These are phyloP conservation scores for Mycena vulgaris DNA, from an alignment of 768 basidiomycete genomes.

Conservation along the genomic window DNA sequence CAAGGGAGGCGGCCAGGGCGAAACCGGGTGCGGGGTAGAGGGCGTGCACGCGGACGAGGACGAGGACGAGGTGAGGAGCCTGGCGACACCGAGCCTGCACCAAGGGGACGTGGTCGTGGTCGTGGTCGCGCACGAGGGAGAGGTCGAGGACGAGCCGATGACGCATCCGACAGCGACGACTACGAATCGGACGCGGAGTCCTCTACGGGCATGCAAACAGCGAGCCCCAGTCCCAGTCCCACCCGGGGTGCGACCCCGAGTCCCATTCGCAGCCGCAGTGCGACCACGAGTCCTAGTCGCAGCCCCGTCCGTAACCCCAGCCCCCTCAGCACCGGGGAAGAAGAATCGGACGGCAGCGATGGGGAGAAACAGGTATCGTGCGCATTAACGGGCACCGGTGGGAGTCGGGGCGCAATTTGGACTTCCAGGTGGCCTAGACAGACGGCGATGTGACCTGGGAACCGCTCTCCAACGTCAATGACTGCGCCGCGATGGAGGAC, in stretches of 20 bases:
- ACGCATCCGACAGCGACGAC: neutral
- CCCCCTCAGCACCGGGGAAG: neutral
- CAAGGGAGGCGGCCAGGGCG: too few relatives aligned
- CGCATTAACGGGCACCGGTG: constrained; percentile 14
- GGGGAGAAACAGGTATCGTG: neutral
- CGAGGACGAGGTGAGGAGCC: neutral
- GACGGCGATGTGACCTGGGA: constrained; percentile 33
- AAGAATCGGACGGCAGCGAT: neutral
- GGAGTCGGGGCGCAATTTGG: constrained; percentile 2
- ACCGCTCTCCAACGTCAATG: constrained; percentile 15
- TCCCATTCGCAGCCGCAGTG: too few relatives aligned
- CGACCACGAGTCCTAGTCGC: neutral
- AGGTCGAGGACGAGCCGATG: constrained; percentile 2
- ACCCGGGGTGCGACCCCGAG: neutral
- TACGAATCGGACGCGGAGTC: constrained; percentile 1
- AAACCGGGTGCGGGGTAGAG: too few relatives aligned
- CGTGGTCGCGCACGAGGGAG: neutral
- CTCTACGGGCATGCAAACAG: neutral
- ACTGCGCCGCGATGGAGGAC: constrained; percentile 18
- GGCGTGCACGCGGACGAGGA: neutral
- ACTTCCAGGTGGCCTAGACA: constrained; percentile 26
- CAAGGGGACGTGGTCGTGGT: neutral
- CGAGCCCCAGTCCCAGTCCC: neutral
- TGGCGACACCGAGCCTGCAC: neutral
- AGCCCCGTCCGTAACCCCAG: too few relatives aligned